Evolutionary conservation across 352 stramenopile genomes (phyloP).

Genomic region (Phytophthora pluvialis): DNA sequence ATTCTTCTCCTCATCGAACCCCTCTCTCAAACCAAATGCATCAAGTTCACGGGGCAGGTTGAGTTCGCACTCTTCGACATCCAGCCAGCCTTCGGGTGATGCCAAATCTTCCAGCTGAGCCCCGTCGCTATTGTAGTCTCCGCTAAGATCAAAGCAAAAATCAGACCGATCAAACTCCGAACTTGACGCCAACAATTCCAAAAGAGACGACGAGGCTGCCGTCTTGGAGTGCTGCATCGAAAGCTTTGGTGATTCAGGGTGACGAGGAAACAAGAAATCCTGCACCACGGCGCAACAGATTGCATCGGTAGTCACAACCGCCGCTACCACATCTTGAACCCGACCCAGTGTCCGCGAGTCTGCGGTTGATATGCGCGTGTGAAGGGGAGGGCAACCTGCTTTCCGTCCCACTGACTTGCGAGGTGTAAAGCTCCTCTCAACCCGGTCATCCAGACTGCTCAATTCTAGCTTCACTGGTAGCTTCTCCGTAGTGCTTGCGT

Average conservation of each 20-base stretch:
- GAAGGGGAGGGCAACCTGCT: conserved; percentile 21
- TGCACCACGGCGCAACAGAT: conserved; percentile 54
- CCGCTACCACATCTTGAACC: conserved; percentile 33
- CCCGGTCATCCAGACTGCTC: not conserved
- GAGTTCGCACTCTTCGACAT: conserved; percentile 4
- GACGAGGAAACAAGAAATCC: conserved; percentile 41
- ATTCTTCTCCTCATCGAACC: not conserved
- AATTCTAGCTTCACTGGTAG: not conserved
- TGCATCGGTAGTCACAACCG: conserved; percentile 34
- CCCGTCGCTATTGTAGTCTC: not conserved
- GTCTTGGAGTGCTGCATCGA: not conserved
- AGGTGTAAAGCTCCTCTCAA: not conserved
- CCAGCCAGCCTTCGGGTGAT: conserved; percentile 10
- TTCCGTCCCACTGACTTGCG: not conserved
- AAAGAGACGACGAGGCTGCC: conserved; percentile 12
- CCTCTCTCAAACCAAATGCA: not conserved
- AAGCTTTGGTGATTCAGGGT: not conserved
- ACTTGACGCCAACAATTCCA: conserved; percentile 36
- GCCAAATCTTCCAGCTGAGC: conserved; percentile 8
- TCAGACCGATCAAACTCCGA: conserved; percentile 33
- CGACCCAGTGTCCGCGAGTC: not conserved
- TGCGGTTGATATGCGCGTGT: not conserved
- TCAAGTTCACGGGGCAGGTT: not conserved
- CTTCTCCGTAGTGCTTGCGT: not conserved
- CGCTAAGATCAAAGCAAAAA: not conserved